These are phyloP conservation scores for Leccinum subgranulosum DNA, from an alignment of 768 basidiomycete genomes.

Conservation along the genomic window DNA sequence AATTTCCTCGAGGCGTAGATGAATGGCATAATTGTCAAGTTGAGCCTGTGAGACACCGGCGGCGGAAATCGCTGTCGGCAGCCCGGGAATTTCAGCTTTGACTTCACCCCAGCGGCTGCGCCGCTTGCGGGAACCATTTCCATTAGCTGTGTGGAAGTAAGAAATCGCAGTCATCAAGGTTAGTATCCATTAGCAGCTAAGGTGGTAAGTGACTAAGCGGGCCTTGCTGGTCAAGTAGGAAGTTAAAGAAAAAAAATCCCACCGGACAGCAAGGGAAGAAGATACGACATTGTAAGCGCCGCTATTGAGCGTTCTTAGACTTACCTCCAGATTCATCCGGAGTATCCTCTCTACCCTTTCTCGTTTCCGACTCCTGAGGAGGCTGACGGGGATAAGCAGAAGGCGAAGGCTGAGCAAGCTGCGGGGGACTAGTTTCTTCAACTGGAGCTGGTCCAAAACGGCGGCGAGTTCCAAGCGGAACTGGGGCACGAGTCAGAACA, in stretches of 20 bases:
- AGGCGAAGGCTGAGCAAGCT: constrained; percentile 83
- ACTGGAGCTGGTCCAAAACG: constrained; percentile 87
- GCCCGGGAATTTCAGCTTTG: constrained; percentile 84
- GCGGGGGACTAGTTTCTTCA: constrained; percentile 79
- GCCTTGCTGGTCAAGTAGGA: constrained; percentile 30
- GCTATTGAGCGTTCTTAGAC: constrained; percentile 40
- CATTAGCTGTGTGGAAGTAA: constrained; percentile 59
- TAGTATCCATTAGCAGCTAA: constrained; percentile 50
- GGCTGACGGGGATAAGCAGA: constrained; percentile 76
- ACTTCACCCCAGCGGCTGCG: constrained; percentile 98
- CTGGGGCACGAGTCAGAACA: constrained; percentile 34
- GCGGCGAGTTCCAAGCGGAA: constrained; percentile 83
- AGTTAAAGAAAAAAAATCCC: constrained; percentile 22
- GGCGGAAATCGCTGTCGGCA: constrained; percentile 92
- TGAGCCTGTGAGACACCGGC: constrained; percentile 94
- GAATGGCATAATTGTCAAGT: constrained; percentile 96
- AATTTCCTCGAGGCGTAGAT: constrained; percentile 95
- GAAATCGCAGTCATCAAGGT: constrained; percentile 45
- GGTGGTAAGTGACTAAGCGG: constrained; percentile 33
- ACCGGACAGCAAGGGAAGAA: constrained; percentile 35
- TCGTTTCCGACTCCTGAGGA: constrained; percentile 54
- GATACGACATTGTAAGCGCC: constrained; percentile 37
- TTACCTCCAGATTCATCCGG: constrained; percentile 75
- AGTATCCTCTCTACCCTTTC: constrained; percentile 67
- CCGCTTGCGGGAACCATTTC: constrained; percentile 88